Conservation (phyloP, 345 rosid species). For the Salix koriyanagi region DNA sequence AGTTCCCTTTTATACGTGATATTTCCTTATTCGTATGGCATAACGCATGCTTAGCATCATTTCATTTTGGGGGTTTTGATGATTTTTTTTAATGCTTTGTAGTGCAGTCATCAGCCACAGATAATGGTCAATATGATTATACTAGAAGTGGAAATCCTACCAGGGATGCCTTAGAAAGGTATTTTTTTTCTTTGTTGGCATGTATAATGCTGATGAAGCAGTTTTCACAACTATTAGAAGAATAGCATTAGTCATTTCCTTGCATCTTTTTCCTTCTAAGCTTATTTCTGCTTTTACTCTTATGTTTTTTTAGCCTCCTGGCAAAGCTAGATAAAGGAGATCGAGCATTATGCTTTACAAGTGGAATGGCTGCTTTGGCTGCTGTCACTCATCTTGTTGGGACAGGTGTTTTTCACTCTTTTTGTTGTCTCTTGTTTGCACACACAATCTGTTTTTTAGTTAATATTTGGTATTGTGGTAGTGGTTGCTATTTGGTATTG, state of each 20-base stretch:
- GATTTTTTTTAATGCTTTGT: slow-evolving; percentile 6
- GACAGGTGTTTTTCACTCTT: slow-evolving; percentile 41
- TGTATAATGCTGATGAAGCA: neutral
- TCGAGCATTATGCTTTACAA: slow-evolving; percentile 91
- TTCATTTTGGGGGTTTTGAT: neutral
- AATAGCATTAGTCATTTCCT: neutral
- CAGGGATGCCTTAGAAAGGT: slow-evolving; percentile 84
- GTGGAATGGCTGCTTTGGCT: slow-evolving; percentile 97
- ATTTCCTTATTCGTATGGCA: neutral
- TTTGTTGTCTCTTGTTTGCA: neutral
- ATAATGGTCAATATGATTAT: slow-evolving; percentile 85
- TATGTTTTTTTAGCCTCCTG: slow-evolving; percentile 49
- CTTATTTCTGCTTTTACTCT: neutral
- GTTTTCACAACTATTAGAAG: slow-evolving; percentile 1
- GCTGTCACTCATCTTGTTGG: slow-evolving; percentile 71
- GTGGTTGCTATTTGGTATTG: too few species aligned
- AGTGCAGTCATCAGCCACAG: slow-evolving; percentile 70
- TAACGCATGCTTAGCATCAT: neutral
- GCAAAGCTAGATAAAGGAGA: slow-evolving; percentile 95
- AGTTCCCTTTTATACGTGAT: neutral
- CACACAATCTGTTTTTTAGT: neutral
- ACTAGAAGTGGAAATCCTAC: slow-evolving; percentile 99
- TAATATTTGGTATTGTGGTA: too few species aligned
- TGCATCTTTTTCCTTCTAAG: neutral
- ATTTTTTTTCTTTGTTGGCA: slow-evolving; percentile 2